Conservation (phyloP, 306 rosid species). For the Lotus japonicus region DNA sequence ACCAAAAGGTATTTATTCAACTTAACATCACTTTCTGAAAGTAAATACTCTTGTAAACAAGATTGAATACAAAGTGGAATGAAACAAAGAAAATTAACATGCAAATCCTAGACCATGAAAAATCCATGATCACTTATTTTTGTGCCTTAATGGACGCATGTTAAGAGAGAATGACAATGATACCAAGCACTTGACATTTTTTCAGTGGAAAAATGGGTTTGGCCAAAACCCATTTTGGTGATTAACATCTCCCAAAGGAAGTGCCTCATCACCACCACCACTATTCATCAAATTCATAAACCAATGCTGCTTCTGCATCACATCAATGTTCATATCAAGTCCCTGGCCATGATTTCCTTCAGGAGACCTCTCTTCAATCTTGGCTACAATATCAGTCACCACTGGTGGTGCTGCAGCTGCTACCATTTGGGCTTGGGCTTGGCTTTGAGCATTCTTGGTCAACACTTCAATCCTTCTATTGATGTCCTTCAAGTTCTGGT, state of each 20-base stretch:
- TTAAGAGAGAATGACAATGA: background rate
- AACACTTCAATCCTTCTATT: slow-evolving; percentile 29
- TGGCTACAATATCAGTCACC: slow-evolving; percentile 1
- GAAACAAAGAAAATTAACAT: slow-evolving; percentile 1
- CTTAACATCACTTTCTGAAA: background rate
- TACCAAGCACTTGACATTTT: background rate
- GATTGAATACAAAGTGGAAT: background rate
- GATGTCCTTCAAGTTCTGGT: slow-evolving; percentile 36
- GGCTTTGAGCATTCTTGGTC: slow-evolving; percentile 8
- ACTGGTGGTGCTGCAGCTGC: slow-evolving; percentile 1
- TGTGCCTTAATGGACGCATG: background rate
- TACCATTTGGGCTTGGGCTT: background rate
- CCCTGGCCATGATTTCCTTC: slow-evolving; percentile 11
- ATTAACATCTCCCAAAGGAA: slow-evolving; percentile 19
- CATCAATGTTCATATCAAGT: slow-evolving; percentile 19
- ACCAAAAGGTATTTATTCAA: background rate
- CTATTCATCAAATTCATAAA: slow-evolving; percentile 27
- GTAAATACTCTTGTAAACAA: background rate
- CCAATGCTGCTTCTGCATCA: slow-evolving; percentile 30
- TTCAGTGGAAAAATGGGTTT: slow-evolving; percentile 29
- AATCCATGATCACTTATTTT: slow-evolving; percentile 17
- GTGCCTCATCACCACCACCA: slow-evolving; percentile 23
- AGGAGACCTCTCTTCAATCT: slow-evolving; percentile 16
- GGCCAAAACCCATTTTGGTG: slow-evolving; percentile 32
- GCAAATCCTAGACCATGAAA: background rate